Base-by-base conservation (phyloP, 1,139 yeast species). In the Magnusiomyces suaveolens region DNA sequence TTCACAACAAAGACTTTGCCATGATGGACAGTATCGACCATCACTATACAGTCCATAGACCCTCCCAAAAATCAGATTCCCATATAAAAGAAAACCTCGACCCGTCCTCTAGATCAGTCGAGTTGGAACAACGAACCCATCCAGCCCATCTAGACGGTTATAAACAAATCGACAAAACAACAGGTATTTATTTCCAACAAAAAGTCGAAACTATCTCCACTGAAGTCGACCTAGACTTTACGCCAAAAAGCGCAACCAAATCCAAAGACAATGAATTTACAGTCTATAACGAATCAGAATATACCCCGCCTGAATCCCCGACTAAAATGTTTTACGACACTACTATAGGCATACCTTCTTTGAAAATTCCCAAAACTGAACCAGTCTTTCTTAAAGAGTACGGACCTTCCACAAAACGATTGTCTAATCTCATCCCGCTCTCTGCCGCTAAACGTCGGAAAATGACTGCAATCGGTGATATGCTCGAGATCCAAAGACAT, bases 11-110 rank as follows among this genome's bases (percentile, higher is more conserved):
- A 12, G 38, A 16, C n/a, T 46, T 46, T 46, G 36, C 48, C 14
- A 46, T 20, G 38, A 46, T 46, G 48, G n/a, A 46, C 16, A 46
- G 38, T 18, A 46, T 46, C n/a, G 48, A 46, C n/a, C 21, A 21
- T n/a, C 48, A 46, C 29, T 46, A 46, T 25, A 24, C 48, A n/a
- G 48, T 38, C 2, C 14, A 20, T 16, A 46, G 24, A 23, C 20
- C 44, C 6, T 6, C 10, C 4, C 3, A n/a, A n/a, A n/a, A 41
- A n/a, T 36, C 41, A 3, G 25, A 41, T 6, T 18, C 44, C 6
- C 14, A 24, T 20, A 4, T 25, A 20, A 41, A 41, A 41, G 25
- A 41, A 41, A 41, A 20, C n/a, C 14, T 21, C 25, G 23, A 18
- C 20, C 44, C 44, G 4, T 4, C 6, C 25, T 20, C 23, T 8